Evolutionary conservation across 176 grass and related monocot genomes (phyloP), one percentile per base, ranked within the genome.

Genomic region (Calamus simplicifolius): DNA sequence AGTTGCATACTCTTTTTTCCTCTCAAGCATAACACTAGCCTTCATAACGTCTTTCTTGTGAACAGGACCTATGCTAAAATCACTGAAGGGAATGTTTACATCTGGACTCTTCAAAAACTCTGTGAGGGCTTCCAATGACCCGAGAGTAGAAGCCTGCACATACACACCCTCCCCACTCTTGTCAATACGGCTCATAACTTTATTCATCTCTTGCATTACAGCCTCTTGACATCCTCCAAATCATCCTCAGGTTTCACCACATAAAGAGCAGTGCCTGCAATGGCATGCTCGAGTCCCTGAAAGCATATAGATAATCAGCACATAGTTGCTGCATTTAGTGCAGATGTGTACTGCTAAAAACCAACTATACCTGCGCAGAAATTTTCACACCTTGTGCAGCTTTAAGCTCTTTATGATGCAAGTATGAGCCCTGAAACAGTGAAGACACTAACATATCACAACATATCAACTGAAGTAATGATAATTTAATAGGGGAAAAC

Each of bases 31-130:
- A 56, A 86, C 80, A 67, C 90, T 95, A 10, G 90, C 90, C 73
- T 95, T 95, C 90, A 89, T 89, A 19, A 89, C 86, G 73, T 95
- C 86, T 69, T 95, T 95, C 77, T 89, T 95, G 76, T 95, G 86
- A 52, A 95, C 90, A 70, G 90, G 90, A 14, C 90, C 90, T 56
- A 95, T 95, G 69, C 74, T 86, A 62, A 95, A 95, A 67, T 89
- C 90, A 57, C 90, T 79, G 52, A 95, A 86, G 16, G 90, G 90
- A 51, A 95, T 89, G 73, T 84, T 78, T 29, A 95, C 90, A 27
- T 61, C 82, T 67, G 90, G 80, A 49, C 79, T 86, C 74, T 86
- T 95, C 75, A 95, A 84, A 61, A 89, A 95, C 43, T 84, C 82
- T 6, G 80, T 95, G 18, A 95, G 73, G 19, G 90, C 90, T 73